phyloP scores from a whole-genome alignment of 768 basidiomycete genomes.

The Russula sp. region DNA sequence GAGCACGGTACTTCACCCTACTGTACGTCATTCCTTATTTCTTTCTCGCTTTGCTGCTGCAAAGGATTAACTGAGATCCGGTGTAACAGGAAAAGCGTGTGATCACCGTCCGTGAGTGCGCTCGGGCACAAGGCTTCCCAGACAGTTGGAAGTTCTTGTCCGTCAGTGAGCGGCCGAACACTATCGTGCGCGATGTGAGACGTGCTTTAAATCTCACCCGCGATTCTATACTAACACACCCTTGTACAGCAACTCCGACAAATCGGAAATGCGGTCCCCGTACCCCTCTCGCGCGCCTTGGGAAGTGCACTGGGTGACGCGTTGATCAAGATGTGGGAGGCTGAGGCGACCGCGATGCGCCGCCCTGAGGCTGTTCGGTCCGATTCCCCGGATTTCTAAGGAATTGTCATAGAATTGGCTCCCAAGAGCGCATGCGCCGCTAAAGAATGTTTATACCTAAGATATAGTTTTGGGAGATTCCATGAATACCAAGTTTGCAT shows the following conservation, averaged over 20 bases:
- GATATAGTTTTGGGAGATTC: not conserved
- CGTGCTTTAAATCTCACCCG: not conserved
- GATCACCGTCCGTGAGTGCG: constrained; percentile 39
- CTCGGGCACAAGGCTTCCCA: constrained; percentile 76
- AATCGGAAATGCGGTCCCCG: constrained; percentile 78
- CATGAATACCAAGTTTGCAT: not conserved
- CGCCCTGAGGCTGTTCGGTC: not conserved
- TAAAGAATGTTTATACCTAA: not conserved
- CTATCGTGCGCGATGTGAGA: constrained; percentile 53
- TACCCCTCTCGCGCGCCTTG: constrained; percentile 63
- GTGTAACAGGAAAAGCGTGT: constrained; percentile 63
- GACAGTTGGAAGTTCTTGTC: constrained; percentile 65
- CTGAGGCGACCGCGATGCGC: no score
- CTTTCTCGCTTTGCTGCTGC: not conserved
- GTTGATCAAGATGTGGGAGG: constrained; percentile 38
- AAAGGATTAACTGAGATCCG: not conserved
- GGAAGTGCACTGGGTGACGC: constrained; percentile 49
- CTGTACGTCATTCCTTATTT: constrained; percentile 36
- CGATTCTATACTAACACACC: not conserved
- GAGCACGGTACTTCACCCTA: constrained; percentile 45
- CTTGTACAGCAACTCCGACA: constrained; percentile 61
- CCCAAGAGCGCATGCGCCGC: not conserved
- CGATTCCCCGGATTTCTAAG: constrained; percentile 17
- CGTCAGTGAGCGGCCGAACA: constrained; percentile 37
- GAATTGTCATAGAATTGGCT: not conserved